Conservation (phyloP, 495 filamentous ascomycete species). For the Aspergillus affinis region DNA sequence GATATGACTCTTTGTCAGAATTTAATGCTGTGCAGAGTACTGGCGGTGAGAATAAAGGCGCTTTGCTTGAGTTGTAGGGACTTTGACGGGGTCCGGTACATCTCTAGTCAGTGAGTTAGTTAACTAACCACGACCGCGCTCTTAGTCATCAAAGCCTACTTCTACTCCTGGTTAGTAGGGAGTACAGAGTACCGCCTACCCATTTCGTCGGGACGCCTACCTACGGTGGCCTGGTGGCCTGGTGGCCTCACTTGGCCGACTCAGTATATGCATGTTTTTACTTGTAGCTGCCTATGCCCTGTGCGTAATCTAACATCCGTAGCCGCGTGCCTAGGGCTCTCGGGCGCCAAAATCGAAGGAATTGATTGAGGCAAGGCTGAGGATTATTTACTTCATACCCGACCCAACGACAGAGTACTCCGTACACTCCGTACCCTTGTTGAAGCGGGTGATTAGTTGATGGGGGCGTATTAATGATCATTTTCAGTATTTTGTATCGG, state of each 20-base stretch:
- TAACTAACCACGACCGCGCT: not conserved
- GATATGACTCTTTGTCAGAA: conserved; percentile 1
- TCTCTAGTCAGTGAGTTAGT: not conserved
- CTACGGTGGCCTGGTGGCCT: no score
- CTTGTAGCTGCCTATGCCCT: conserved; percentile 8
- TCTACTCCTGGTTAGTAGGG: no score
- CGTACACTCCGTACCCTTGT: no score
- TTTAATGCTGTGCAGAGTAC: conserved; percentile 13
- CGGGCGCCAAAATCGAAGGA: conserved; percentile 30
- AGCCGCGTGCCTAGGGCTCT: not conserved
- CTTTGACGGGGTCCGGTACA: conserved; percentile 16
- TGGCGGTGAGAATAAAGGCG: conserved; percentile 34
- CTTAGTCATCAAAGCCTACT: not conserved
- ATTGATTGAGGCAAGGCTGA: conserved; percentile 6
- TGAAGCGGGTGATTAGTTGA: no score
- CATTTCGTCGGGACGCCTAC: no score
- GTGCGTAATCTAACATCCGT: not conserved
- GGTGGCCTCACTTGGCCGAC: no score
- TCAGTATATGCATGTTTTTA: not conserved
- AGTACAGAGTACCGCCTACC: not conserved
- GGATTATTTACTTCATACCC: no score
- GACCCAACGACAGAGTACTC: no score
- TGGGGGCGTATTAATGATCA: no score
- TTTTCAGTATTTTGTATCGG: no score
- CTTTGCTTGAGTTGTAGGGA: conserved; percentile 20